These are phyloP conservation scores for Lactarius pseudohatsudake DNA, from an alignment of 768 basidiomycete species.

Conservation along the genomic window DNA sequence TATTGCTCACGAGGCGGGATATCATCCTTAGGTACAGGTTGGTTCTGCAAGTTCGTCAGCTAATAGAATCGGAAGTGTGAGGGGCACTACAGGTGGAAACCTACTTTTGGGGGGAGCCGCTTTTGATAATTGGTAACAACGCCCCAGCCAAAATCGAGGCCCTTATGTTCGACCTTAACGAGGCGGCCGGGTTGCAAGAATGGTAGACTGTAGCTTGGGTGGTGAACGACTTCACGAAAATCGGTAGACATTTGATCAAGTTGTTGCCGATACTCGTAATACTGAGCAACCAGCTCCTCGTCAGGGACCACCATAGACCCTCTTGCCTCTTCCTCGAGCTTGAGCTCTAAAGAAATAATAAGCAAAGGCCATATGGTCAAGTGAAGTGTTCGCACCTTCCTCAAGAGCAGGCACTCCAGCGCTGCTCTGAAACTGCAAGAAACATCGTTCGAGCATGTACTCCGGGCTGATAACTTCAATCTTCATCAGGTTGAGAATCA, in stretches of 20 bases:
- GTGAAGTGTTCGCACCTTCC: conserved; percentile 50
- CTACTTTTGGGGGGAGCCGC: conserved; percentile 76
- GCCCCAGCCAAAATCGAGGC: conserved; percentile 95
- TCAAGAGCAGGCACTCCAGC: conserved; percentile 85
- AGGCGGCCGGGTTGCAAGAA: conserved; percentile 91
- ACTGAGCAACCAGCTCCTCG: conserved; percentile 80
- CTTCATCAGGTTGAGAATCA: conserved; percentile 97
- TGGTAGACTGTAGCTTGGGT: conserved; percentile 91
- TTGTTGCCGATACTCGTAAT: conserved; percentile 92
- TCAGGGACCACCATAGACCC: conserved; percentile 73
- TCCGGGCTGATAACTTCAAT: conserved; percentile 98
- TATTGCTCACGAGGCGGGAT: conserved; percentile 86
- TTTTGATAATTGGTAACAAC: conserved; percentile 92
- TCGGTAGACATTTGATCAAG: conserved; percentile 87
- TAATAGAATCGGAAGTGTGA: not conserved
- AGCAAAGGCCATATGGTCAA: not conserved
- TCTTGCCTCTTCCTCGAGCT: conserved; percentile 64
- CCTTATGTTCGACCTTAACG: conserved; percentile 86
- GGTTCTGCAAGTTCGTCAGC: conserved; percentile 45
- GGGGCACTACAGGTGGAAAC: conserved; percentile 22
- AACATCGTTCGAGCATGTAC: conserved; percentile 96
- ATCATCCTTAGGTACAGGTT: conserved; percentile 68
- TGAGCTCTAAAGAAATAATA: conserved; percentile 55
- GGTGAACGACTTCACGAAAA: conserved; percentile 89
- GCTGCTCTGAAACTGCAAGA: conserved; percentile 97